Conservation (phyloP, 495 filamentous ascomycete species). For the Podospora conica region DNA sequence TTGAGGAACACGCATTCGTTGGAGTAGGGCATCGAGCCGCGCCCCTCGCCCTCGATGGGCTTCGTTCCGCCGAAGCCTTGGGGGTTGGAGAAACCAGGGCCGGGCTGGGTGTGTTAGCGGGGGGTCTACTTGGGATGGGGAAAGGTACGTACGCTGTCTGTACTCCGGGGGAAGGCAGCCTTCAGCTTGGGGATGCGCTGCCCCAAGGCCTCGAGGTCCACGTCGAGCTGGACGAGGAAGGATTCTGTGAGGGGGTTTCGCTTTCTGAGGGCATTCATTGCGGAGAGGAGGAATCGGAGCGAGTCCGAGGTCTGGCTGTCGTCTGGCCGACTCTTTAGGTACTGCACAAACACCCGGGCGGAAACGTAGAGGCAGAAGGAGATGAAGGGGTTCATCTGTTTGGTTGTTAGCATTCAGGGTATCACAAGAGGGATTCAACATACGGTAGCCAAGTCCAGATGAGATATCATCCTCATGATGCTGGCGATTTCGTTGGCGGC, state of each 20-base stretch:
- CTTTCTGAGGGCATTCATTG: constrained; percentile 80
- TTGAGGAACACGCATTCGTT: constrained; percentile 34
- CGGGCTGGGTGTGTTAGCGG: not conserved
- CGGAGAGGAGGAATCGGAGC: constrained; percentile 79
- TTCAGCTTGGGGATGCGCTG: constrained; percentile 48
- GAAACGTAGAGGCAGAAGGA: constrained; percentile 95
- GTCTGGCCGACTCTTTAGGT: constrained; percentile 79
- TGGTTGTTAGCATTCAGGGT: not conserved
- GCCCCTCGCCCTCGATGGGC: not conserved
- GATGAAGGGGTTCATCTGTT: constrained; percentile 91
- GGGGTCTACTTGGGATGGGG: too few relatives aligned
- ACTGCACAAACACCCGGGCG: constrained; percentile 91
- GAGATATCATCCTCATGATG: constrained; percentile 92
- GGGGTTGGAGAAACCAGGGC: not conserved
- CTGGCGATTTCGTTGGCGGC: constrained; percentile 92
- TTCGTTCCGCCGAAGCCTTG: not conserved
- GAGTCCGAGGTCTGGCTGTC: constrained; percentile 78
- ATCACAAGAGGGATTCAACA: constrained; percentile 28
- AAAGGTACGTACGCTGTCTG: constrained; percentile 39
- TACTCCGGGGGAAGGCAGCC: constrained; percentile 43
- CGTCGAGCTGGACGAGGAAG: constrained; percentile 88
- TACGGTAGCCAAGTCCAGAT: constrained; percentile 79
- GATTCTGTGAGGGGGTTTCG: constrained; percentile 92
- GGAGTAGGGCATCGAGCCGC: constrained; percentile 17
- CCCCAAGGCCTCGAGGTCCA: constrained; percentile 72